Evolutionary conservation across 148 eudicot genomes (phyloP).

Genomic region (Dianthus caryophyllus): DNA sequence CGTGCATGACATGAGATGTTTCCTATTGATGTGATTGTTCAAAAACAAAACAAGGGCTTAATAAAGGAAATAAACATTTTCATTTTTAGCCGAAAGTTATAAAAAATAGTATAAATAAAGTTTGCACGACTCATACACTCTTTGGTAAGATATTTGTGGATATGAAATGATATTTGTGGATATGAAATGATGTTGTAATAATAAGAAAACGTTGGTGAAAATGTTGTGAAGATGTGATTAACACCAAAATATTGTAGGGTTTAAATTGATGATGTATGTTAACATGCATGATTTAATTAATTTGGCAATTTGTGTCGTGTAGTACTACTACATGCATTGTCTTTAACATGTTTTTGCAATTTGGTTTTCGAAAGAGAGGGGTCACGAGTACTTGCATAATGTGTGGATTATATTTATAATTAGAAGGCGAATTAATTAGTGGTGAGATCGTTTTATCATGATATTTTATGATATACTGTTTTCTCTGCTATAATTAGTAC

Average conservation of each 20-base stretch:
- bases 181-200: neutral
- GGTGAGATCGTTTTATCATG: no score
- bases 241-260: neutral
- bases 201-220: neutral
- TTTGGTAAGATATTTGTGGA: neutral
- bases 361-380: no score
- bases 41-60: neutral
- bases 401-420: no score
- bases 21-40: constrained; percentile 1
- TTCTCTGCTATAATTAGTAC: no score
- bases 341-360: no score
- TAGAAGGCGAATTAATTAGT: no score
- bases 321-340: no score
- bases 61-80: neutral
- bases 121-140: neutral
- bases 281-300: no score
- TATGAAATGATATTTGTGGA: neutral
- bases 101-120: neutral
- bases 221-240: constrained; percentile 5
- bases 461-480: no score
- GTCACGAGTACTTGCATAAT: no score
- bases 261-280: neutral
- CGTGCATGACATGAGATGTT: neutral
- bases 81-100: neutral
- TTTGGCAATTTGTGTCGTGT: no score